A percentile compares a stretch with the other conserved stretches of the same genome.
Evolutionary conservation across 2,329 filamentous ascomycete genomes (phyloP).

Genomic region (Coniosporium tulheliwenetii): DNA sequence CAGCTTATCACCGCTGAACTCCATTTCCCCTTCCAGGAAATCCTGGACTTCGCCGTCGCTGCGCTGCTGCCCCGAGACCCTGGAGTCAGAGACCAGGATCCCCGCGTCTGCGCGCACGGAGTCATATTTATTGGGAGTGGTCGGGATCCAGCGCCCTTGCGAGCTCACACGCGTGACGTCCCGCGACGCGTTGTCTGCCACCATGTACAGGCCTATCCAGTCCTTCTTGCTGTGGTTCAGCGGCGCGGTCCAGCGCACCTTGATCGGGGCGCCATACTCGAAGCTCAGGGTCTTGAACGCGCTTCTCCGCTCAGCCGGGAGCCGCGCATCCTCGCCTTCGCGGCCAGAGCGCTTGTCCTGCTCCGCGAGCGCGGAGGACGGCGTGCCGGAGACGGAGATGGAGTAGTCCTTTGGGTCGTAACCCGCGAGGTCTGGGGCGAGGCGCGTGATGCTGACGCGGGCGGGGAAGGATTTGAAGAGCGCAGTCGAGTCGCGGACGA

Average conservation of each 20-base stretch:
- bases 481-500: constrained; percentile 75
- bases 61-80: constrained; percentile 28
- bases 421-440: constrained; percentile 66
- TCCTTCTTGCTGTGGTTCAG: constrained; percentile 77
- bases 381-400: constrained; percentile 55
- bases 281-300: constrained; percentile 62
- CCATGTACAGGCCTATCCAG: constrained; percentile 93
- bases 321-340: constrained; percentile 54
- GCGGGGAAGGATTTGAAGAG: constrained; percentile 83
- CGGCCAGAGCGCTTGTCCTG: constrained; percentile 52
- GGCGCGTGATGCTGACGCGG: constrained; percentile 64
- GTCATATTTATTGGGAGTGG: constrained; percentile 62
- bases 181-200: constrained; percentile 80
- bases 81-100: constrained; percentile 54
- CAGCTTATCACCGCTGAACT: constrained; percentile 82
- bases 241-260: constrained; percentile 80
- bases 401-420: constrained; percentile 68
- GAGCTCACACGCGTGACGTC: constrained; percentile 73
- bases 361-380: constrained; percentile 33
- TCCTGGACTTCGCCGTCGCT: constrained; percentile 37
- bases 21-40: constrained; percentile 62
- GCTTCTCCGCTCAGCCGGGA: constrained; percentile 43
- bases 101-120: constrained; percentile 59
- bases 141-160: constrained; percentile 78
- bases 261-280: constrained; percentile 81